These are phyloP conservation scores for Tetrapisispora iriomotensis DNA, from an alignment of 805 yeast genomes.

Conservation along the genomic window DNA sequence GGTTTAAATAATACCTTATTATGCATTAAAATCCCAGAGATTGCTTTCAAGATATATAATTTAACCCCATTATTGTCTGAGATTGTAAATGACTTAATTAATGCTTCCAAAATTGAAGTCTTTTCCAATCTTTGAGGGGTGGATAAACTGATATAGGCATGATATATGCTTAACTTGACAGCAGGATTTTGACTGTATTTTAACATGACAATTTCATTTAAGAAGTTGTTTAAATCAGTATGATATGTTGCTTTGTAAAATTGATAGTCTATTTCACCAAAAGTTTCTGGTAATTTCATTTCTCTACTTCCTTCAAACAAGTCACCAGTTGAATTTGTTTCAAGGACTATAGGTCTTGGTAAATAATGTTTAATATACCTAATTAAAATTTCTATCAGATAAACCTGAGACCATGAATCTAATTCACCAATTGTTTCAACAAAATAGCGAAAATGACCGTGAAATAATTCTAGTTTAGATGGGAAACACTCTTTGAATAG, in stretches of 20 bases:
- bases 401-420: constrained; percentile 65
- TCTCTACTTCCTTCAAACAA: constrained; percentile 9
- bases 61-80: constrained; percentile 29
- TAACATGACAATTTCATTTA: constrained; percentile 38
- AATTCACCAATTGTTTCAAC: constrained; percentile 41
- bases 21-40: constrained; percentile 29
- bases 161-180: constrained; percentile 52
- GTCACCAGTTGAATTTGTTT: constrained; percentile 21
- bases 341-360: constrained; percentile 40
- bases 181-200: constrained; percentile 44
- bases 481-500: constrained; percentile 46
- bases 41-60: constrained; percentile 37
- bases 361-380: constrained; percentile 57
- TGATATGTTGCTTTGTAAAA: constrained; percentile 38
- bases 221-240: constrained; percentile 47
- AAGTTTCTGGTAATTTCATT: constrained; percentile 36
- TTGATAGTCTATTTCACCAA: constrained; percentile 31
- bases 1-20: constrained; percentile 30
- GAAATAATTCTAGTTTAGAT: constrained; percentile 54
- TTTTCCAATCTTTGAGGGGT: constrained; percentile 45
- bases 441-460: constrained; percentile 54
- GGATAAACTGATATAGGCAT: constrained; percentile 47
- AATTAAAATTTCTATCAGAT: constrained; percentile 50
- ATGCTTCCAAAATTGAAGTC: constrained; percentile 39
- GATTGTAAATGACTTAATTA: constrained; percentile 35